Conservation (phyloP, 176 grass and related monocot species). For the Thalia dealbata region DNA sequence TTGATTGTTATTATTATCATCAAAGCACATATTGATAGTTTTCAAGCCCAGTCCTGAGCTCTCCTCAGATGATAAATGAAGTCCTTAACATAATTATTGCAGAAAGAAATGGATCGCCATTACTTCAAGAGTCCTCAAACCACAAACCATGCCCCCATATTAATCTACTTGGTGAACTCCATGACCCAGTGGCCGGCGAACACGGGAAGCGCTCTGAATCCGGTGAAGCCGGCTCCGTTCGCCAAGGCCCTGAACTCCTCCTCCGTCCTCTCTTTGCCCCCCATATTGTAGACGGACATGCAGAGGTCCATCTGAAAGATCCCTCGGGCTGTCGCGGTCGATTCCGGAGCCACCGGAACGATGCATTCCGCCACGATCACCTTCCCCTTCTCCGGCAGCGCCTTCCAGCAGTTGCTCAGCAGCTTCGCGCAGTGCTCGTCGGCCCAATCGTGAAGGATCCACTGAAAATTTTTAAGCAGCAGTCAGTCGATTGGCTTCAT, state of each 20-base stretch:
- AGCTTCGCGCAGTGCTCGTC: constrained; percentile 48
- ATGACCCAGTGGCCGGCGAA: neutral
- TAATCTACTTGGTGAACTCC: constrained; percentile 11
- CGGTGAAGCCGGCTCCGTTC: neutral
- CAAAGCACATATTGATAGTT: too few relatives aligned
- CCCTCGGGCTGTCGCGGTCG: neutral
- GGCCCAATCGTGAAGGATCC: constrained; percentile 90
- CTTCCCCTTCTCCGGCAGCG: constrained; percentile 56
- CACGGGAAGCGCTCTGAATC: neutral
- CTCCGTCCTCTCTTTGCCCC: constrained; percentile 9
- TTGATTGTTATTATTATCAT: too few relatives aligned
- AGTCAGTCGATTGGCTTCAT: too few relatives aligned
- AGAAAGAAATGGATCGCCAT: too few relatives aligned
- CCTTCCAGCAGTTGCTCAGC: constrained; percentile 79
- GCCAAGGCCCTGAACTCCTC: constrained; percentile 10
- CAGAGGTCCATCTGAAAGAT: neutral
- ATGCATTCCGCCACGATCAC: constrained; percentile 66
- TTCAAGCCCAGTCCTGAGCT: too few relatives aligned
- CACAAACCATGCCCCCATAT: too few relatives aligned
- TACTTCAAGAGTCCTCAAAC: too few relatives aligned
- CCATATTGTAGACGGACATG: neutral
- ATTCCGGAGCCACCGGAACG: constrained; percentile 32
- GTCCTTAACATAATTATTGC: too few relatives aligned
- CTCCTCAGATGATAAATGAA: too few relatives aligned
- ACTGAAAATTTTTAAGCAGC: constrained; percentile 23